Base-by-base conservation (phyloP, 2,329 filamentous ascomycete species). In the Trichoderma endophyticum region DNA sequence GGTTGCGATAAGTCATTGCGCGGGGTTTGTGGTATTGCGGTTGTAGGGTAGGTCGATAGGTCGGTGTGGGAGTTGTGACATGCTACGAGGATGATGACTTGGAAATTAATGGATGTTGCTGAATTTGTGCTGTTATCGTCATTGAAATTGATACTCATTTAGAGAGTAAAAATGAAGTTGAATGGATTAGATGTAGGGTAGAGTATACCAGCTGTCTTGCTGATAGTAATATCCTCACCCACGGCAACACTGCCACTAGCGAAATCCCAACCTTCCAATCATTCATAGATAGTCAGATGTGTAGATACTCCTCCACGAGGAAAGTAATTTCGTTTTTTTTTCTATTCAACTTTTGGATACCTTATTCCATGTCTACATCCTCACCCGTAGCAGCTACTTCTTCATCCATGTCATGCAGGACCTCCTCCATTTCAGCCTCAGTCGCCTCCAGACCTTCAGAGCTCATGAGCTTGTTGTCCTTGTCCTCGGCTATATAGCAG, bases 381-480 rank as follows among this genome's bases (percentile, higher is more conserved):
- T 75, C 73, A 11, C 34, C 63, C 15, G 76, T 71, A 54, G 76
- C 77, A 36, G 77, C 76, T 18, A 80, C 78, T 66, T 82, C 83
- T 57, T 82, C 79, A 61, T 84, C 83, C 73, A 81, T 77, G 62
- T 84, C 83, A 66, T 85, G 82, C 60, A 86, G 77, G 1, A 84
- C 84, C 74, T 87, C 86, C 61, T 88, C 83, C 80, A 89, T 86
- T 76, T 91, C 89, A 70, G 89, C 85, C 74, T 90, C 87, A 4
- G 86, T 91, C 6, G 88, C 89, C 76, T 91, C 89, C 71, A 92
- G 80, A 1, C 90, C 90, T 32, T 89, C 88, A 8, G 89, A 91
- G 78, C 87, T 90, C 89, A 92, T 91, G 73, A 92, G 84, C 76
- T 89, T 91, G 75, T 87, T 88, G 74, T 90, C 87, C 79, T 91